Percentiles rank a stretch among this genome's conserved stretches.
Conservation (phyloP, 208 protist species). For the Acanthamoeba royreba region DNA sequence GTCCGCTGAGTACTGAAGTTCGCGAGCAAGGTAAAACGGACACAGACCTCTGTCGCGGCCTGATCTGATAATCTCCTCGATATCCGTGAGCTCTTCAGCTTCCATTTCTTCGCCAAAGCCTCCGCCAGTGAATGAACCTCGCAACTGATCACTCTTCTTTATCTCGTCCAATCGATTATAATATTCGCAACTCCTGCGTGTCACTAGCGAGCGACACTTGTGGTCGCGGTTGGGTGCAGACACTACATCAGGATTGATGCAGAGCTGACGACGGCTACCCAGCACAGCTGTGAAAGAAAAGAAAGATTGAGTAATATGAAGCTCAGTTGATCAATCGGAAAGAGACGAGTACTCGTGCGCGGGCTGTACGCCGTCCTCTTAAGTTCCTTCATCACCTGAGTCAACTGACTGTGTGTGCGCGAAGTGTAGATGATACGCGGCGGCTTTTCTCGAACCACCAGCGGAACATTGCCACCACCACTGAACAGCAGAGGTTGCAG, state of each 20-base stretch:
- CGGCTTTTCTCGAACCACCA: slow-evolving; percentile 3
- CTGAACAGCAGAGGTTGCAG: background rate
- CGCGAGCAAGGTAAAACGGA: slow-evolving; percentile 91
- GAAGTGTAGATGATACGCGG: slow-evolving; percentile 91
- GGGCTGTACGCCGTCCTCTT: slow-evolving; percentile 84
- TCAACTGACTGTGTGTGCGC: slow-evolving; percentile 95
- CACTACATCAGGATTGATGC: slow-evolving; percentile 85
- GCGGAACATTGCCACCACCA: background rate
- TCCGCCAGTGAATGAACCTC: background rate
- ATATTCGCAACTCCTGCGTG: background rate
- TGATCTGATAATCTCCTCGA: slow-evolving; percentile 89
- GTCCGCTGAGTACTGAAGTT: slow-evolving; percentile 83
- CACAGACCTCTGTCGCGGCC: slow-evolving; percentile 82
- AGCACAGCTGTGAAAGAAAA: slow-evolving; percentile 76
- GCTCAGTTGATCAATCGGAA: too few species aligned
- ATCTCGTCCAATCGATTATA: background rate
- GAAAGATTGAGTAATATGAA: too few species aligned
- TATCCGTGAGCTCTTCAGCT: slow-evolving; percentile 77
- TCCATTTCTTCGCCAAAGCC: background rate
- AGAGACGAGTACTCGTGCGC: background rate
- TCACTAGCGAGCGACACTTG: slow-evolving; percentile 14
- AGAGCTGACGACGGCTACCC: slow-evolving; percentile 92
- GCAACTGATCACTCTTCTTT: background rate
- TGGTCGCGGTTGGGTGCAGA: background rate
- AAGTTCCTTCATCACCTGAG: slow-evolving; percentile 92